These are phyloP conservation scores for Populus alba DNA, from an alignment of 345 rosid species.

Conservation along the genomic window DNA sequence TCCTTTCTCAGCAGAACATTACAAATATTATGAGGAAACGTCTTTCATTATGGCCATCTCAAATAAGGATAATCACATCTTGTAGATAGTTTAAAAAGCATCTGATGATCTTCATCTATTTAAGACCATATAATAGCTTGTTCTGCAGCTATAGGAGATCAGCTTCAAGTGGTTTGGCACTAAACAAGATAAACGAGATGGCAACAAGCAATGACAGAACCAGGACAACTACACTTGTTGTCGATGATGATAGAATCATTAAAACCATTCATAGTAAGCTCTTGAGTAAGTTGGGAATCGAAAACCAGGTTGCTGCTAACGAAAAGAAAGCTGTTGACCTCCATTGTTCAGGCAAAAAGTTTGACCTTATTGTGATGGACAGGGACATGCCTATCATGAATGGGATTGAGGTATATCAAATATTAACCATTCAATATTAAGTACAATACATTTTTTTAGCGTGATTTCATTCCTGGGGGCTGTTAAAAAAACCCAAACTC, in stretches of 20 bases:
- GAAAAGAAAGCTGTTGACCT: slow-evolving; percentile 73
- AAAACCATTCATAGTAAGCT: slow-evolving; percentile 50
- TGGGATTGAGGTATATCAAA: slow-evolving; percentile 58
- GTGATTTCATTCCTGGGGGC: too few relatives aligned
- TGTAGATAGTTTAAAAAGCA: neutral
- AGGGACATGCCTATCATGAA: slow-evolving; percentile 88
- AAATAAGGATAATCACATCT: slow-evolving; percentile 22
- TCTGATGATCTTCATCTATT: slow-evolving; percentile 15
- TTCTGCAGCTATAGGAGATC: neutral
- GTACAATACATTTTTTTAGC: too few relatives aligned
- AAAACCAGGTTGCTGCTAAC: slow-evolving; percentile 43
- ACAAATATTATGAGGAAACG: slow-evolving; percentile 13
- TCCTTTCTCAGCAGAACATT: slow-evolving; percentile 3
- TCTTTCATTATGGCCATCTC: slow-evolving; percentile 3
- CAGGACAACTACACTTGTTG: slow-evolving; percentile 50
- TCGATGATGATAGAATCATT: slow-evolving; percentile 52
- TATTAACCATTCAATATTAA: too few relatives aligned
- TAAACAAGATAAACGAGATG: neutral
- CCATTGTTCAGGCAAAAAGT: slow-evolving; percentile 51
- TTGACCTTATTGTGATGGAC: slow-evolving; percentile 85
- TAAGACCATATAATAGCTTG: neutral
- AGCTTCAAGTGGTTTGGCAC: neutral
- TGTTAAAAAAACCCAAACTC: too few relatives aligned
- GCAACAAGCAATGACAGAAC: neutral
- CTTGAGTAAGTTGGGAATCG: slow-evolving; percentile 48